These are phyloP conservation scores for Neckera pumila DNA, from an alignment of 225 moss, liverwort and hornwort species.

Conservation along the genomic window DNA sequence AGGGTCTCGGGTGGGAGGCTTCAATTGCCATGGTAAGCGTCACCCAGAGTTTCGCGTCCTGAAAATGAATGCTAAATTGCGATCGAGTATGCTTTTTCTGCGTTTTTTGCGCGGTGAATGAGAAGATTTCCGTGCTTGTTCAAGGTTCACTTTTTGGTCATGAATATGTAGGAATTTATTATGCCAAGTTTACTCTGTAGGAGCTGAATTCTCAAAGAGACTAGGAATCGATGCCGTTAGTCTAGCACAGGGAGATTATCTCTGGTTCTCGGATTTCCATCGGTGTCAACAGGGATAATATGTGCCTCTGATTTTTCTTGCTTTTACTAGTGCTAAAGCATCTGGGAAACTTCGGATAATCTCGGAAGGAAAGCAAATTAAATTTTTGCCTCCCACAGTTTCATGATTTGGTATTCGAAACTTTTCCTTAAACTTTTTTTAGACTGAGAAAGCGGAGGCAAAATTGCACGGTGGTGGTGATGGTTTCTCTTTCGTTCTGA, in stretches of 20 bases:
- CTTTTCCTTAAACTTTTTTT: not conserved
- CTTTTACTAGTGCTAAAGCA: not conserved
- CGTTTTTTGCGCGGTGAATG: not conserved
- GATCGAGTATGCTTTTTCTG: not conserved
- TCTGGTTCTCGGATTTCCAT: not conserved
- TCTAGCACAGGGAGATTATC: too few relatives aligned
- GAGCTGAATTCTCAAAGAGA: not conserved
- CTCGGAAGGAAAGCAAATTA: not conserved
- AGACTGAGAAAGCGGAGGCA: not conserved
- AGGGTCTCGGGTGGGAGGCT: not conserved
- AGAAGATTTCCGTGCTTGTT: not conserved
- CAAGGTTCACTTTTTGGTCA: not conserved
- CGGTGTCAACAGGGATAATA: not conserved
- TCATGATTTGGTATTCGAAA: not conserved
- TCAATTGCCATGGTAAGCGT: slow-evolving; percentile 10
- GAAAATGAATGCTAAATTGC: not conserved
- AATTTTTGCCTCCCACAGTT: too few relatives aligned
- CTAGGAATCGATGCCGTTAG: not conserved
- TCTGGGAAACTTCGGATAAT: not conserved
- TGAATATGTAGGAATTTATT: not conserved
- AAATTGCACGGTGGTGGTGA: not conserved
- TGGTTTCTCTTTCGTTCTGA: not conserved
- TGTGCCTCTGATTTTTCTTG: not conserved
- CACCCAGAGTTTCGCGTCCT: not conserved
- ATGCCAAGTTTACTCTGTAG: not conserved